phyloP scores from a whole-genome alignment of 805 yeast genomes.

The Spathaspora arborariae region DNA sequence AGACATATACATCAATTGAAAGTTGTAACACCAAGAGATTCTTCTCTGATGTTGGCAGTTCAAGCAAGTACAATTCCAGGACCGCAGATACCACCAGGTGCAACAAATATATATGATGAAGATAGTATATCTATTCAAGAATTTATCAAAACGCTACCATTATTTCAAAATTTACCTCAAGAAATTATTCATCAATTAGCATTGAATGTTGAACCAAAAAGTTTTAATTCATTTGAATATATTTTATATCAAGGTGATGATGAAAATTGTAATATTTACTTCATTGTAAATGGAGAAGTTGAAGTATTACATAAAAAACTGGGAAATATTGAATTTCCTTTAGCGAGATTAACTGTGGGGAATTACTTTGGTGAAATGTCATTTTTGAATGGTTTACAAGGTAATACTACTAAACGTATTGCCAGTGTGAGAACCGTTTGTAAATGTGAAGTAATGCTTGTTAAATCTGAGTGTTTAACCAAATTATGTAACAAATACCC shows the following conservation, averaged over 20 bases:
- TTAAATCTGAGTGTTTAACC: constrained; percentile 52
- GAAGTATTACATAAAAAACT: constrained; percentile 48
- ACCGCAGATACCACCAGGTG: constrained; percentile 8
- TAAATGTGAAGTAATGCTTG: constrained; percentile 56
- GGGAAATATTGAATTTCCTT: constrained; percentile 30
- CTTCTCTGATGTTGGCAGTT: constrained; percentile 6
- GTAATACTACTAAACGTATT: constrained; percentile 36
- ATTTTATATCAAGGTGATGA: constrained; percentile 56
- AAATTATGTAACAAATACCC: constrained; percentile 58
- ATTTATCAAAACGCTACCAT: constrained; percentile 53
- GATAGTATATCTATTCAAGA: constrained; percentile 50
- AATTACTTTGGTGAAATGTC: constrained; percentile 78
- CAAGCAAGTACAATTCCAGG: constrained; percentile 6
- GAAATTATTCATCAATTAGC: constrained; percentile 63
- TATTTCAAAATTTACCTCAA: constrained; percentile 55
- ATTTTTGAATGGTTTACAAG: constrained; percentile 47
- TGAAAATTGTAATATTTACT: constrained; percentile 59
- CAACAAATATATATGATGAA: not conserved
- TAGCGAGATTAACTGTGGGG: constrained; percentile 60
- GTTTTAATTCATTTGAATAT: constrained; percentile 47
- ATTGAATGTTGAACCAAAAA: constrained; percentile 54
- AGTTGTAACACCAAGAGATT: not conserved
- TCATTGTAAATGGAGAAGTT: constrained; percentile 65
- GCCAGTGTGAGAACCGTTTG: constrained; percentile 65
- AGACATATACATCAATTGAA: not conserved